Percentiles rank a stretch among this genome's conserved stretches.
Evolutionary conservation across 345 rosid species (phyloP).

Genomic region (Lepidium aucheri): DNA sequence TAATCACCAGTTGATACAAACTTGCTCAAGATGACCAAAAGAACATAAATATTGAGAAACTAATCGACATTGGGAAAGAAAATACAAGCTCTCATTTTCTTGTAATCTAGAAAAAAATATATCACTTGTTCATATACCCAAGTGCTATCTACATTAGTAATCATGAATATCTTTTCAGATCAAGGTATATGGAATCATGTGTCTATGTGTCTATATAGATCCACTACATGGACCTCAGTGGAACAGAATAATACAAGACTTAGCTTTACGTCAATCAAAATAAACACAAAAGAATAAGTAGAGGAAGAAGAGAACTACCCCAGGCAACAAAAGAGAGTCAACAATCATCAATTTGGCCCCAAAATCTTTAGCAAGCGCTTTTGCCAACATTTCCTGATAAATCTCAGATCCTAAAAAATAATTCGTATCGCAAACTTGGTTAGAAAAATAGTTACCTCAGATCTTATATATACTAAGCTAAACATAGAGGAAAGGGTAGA

Average conservation of each 20-base stretch:
- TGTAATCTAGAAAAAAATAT: too few species aligned
- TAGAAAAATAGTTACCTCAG: neutral
- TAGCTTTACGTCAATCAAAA: neutral
- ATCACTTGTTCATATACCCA: neutral
- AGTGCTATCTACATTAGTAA: neutral
- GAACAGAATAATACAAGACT: neutral
- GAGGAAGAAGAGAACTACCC: slow-evolving; percentile 49
- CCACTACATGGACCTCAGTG: neutral
- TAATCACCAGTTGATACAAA: neutral
- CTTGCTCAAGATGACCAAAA: neutral
- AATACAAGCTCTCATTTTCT: too few species aligned
- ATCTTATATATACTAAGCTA: neutral
- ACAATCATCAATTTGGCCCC: slow-evolving; percentile 76
- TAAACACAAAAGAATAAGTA: neutral
- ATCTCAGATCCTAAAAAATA: slow-evolving; percentile 75
- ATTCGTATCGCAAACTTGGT: neutral
- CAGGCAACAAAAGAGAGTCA: slow-evolving; percentile 85
- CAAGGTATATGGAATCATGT: neutral
- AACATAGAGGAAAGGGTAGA: neutral
- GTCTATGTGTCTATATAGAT: neutral
- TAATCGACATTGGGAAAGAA: too few species aligned
- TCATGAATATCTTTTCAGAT: neutral
- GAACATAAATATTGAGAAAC: neutral
- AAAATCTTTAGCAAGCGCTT: slow-evolving; percentile 83
- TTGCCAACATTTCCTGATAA: slow-evolving; percentile 84